Evolutionary conservation across 257 asterid species (phyloP).

Genomic region (Capsicum rhomboideum): DNA sequence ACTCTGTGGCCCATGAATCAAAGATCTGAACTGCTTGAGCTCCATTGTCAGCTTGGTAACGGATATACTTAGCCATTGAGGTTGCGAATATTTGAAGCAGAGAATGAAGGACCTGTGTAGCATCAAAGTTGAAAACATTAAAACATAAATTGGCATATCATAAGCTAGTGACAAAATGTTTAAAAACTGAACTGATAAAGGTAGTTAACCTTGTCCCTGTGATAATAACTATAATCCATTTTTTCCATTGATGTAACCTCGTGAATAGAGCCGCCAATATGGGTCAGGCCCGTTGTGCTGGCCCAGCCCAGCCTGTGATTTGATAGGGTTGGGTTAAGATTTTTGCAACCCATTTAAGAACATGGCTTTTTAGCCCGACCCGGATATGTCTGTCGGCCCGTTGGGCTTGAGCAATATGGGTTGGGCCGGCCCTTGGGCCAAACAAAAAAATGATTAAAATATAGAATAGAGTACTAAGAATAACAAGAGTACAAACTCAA

Average conservation of each 20-base stretch:
- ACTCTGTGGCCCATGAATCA: constrained; percentile 99
- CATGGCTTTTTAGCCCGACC: no score
- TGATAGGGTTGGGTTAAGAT: no score
- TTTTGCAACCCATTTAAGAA: no score
- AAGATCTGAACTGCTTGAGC: constrained; percentile 99
- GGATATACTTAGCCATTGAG: constrained; percentile 82
- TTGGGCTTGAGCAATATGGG: no score
- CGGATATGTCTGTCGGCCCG: no score
- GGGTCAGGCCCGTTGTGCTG: no score
- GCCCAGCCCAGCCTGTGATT: no score
- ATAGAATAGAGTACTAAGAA: no score
- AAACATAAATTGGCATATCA: neutral
- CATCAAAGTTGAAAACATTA: neutral
- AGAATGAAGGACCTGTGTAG: constrained; percentile 66
- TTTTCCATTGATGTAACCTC: neutral
- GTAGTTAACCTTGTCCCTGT: neutral
- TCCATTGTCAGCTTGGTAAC: constrained; percentile 95
- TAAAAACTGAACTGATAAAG: neutral
- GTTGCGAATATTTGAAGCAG: constrained; percentile 84
- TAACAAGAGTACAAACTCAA: no score
- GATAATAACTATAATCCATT: neutral
- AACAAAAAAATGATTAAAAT: no score
- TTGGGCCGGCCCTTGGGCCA: no score
- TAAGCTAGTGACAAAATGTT: neutral
- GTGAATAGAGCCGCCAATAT: no score